Percentiles rank a stretch among this genome's conserved stretches.
Conservation (phyloP, 208 protist species). For the Acanthamoeba quina region DNA sequence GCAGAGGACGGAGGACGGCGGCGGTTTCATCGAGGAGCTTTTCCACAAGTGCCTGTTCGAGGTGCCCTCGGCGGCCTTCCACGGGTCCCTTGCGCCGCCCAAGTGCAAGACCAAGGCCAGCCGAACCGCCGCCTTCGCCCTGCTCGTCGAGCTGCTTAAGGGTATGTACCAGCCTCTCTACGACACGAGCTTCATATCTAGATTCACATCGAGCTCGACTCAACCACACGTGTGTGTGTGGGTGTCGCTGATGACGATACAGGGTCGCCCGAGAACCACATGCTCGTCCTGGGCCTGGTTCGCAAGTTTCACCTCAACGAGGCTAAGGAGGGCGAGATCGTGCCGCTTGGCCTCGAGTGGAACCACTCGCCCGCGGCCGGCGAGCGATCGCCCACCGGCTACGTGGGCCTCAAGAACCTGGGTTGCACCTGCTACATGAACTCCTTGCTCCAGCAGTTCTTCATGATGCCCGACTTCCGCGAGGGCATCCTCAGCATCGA, state of each 20-base stretch:
- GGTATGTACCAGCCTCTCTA: background rate
- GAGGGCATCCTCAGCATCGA: conserved; percentile 65
- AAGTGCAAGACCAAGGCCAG: conserved; percentile 88
- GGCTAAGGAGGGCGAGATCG: background rate
- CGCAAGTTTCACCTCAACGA: background rate
- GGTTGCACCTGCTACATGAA: conserved; percentile 92
- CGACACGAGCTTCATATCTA: background rate
- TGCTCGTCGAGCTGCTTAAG: conserved; percentile 82
- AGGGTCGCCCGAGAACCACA: background rate
- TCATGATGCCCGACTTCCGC: conserved; percentile 78
- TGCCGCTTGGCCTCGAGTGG: conserved; percentile 20
- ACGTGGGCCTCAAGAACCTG: conserved; percentile 88
- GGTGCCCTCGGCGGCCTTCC: conserved; percentile 80
- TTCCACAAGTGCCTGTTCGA: conserved; percentile 87
- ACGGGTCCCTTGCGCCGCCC: conserved; percentile 83
- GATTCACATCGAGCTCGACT: background rate
- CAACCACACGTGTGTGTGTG: no score
- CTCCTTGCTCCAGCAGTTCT: conserved; percentile 89
- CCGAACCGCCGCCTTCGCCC: conserved; percentile 81
- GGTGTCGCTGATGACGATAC: background rate
- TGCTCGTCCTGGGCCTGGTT: background rate
- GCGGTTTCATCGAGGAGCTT: conserved; percentile 70
- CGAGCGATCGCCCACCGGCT: conserved; percentile 76
- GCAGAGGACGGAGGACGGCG: background rate
- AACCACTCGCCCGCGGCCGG: conserved; percentile 38